These are phyloP conservation scores for Tolypocladium tropicale DNA, from an alignment of 2,329 filamentous ascomycete species.

Conservation along the genomic window DNA sequence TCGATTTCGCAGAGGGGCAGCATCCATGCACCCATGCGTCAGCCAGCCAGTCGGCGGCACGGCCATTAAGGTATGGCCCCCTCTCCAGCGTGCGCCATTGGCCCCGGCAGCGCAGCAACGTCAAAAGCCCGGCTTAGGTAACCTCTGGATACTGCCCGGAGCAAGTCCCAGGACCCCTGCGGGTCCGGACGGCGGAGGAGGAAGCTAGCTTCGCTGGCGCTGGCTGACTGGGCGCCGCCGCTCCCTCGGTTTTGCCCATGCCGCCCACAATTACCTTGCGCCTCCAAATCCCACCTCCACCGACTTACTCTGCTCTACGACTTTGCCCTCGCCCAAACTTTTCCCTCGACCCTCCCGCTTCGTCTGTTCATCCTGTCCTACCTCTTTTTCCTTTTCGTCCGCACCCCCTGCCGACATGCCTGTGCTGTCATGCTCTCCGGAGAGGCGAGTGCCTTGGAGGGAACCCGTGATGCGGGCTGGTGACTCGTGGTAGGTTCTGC, in stretches of 20 bases:
- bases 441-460: too few species aligned
- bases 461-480: background rate
- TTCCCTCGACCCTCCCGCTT: background rate
- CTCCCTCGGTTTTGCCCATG: constrained; percentile 1
- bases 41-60: background rate
- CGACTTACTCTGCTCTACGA: too few species aligned
- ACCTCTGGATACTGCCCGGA: too few species aligned
- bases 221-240: background rate
- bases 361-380: too few species aligned
- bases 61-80: too few species aligned
- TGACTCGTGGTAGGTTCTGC: background rate
- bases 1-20: background rate
- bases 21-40: too few species aligned
- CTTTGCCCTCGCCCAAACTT: background rate
- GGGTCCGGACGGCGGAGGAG: background rate
- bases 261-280: constrained; percentile 1
- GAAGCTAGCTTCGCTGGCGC: background rate
- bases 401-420: background rate
- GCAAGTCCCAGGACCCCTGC: background rate
- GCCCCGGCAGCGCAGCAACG: background rate
- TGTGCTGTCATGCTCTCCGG: too few species aligned
- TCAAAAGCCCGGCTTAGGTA: background rate
- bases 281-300: background rate
- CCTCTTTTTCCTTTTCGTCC: background rate
- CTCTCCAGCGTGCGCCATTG: too few species aligned